These are phyloP conservation scores for bread wheat (Triticum aestivum) DNA, from an alignment of 176 grass and related monocot genomes.

Conservation along the genomic window DNA sequence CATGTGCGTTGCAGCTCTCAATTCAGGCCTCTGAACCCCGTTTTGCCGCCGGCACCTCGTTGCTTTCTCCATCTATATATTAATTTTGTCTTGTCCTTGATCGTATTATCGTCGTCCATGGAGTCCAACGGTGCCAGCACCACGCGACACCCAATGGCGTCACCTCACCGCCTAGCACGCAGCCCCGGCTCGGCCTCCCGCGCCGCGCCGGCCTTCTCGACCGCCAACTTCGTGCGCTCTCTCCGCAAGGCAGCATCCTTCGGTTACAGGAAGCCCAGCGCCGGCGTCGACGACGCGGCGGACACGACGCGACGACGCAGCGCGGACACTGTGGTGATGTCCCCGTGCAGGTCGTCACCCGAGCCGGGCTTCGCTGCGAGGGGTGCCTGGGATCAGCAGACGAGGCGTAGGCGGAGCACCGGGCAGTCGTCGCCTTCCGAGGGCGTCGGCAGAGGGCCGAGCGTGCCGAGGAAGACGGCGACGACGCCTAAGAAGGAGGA, in stretches of 20 bases:
- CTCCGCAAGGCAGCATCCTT: conserved; percentile 35
- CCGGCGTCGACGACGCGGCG: neutral
- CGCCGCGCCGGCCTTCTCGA: conserved; percentile 35
- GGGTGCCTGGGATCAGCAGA: conserved; percentile 5
- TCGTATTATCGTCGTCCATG: conserved; percentile 29
- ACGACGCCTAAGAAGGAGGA: conserved; percentile 51
- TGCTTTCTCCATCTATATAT: neutral
- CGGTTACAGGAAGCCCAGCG: conserved; percentile 20
- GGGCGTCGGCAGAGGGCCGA: conserved; percentile 1
- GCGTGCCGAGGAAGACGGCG: conserved; percentile 27
- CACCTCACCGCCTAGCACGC: neutral
- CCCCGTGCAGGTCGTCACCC: conserved; percentile 24
- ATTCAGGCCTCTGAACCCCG: neutral
- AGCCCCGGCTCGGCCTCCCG: conserved; percentile 20
- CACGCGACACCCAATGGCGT: conserved; percentile 9
- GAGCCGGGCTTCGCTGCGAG: conserved; percentile 20
- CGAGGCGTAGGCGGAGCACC: conserved; percentile 22
- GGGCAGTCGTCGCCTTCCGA: neutral
- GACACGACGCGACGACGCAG: neutral
- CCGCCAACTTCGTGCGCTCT: conserved; percentile 38
- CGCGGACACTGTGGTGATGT: neutral
- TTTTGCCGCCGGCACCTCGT: conserved; percentile 1
- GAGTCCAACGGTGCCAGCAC: conserved; percentile 25
- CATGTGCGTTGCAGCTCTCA: neutral
- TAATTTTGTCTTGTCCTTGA: neutral